Conservation (phyloP, 495 filamentous ascomycete genomes). For the Penicillium macrosclerotiorum region DNA sequence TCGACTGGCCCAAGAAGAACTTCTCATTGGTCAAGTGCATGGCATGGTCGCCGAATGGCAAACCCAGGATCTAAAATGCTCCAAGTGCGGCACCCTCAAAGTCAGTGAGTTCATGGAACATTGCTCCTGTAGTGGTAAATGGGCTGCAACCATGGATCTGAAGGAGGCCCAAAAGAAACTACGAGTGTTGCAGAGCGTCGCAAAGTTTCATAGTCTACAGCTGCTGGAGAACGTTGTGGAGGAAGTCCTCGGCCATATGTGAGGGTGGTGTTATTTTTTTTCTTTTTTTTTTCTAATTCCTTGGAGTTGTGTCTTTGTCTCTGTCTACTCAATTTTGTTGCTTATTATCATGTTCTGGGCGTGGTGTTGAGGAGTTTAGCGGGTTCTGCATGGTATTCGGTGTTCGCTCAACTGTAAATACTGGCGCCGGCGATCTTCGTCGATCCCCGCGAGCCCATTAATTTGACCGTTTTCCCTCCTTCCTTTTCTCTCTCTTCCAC, state of each 20-base stretch:
- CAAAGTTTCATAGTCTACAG: conserved; percentile 71
- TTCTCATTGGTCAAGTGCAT: conserved; percentile 74
- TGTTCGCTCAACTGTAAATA: not conserved
- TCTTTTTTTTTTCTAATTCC: conserved; percentile 12
- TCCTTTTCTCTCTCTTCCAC: not conserved
- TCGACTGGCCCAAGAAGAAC: conserved; percentile 76
- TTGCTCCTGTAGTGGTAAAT: conserved; percentile 85
- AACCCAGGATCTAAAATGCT: conserved; percentile 87
- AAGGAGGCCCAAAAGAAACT: conserved; percentile 66
- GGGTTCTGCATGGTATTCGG: conserved; percentile 1
- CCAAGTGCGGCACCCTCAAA: conserved; percentile 52
- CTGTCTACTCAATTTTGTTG: not conserved
- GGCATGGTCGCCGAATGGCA: conserved; percentile 74
- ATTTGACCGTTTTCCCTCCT: not conserved
- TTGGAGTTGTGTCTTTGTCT: conserved; percentile 6
- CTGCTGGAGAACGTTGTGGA: conserved; percentile 75
- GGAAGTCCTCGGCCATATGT: conserved; percentile 49
- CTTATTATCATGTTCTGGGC: not conserved
- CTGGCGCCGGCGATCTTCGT: not conserved
- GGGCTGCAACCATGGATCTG: conserved; percentile 68
- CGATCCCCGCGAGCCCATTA: conserved; percentile 4
- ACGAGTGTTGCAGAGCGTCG: conserved; percentile 68
- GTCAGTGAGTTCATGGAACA: conserved; percentile 96
- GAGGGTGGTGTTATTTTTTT: conserved; percentile 10
- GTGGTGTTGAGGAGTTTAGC: not conserved